These are phyloP conservation scores for Saccharomyces cerevisiae DNA, from an alignment of 805 yeast species.

Conservation along the genomic window DNA sequence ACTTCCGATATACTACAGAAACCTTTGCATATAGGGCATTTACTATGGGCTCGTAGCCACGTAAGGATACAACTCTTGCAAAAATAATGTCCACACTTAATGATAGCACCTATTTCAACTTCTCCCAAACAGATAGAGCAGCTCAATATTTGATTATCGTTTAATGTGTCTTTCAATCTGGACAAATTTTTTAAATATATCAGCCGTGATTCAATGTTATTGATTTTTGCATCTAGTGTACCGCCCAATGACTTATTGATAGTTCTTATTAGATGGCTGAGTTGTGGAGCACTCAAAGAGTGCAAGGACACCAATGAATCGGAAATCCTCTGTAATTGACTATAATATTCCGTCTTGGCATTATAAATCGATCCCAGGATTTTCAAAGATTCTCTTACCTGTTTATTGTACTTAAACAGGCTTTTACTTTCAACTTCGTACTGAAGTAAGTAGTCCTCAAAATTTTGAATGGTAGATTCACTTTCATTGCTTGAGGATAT, in stretches of 20 bases:
- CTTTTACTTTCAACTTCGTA: slow-evolving; percentile 16
- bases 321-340: slow-evolving; percentile 76
- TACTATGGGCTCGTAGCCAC: slow-evolving; percentile 53
- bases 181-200: slow-evolving; percentile 42
- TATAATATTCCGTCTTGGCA: slow-evolving; percentile 71
- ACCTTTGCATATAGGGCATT: slow-evolving; percentile 80
- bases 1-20: slow-evolving; percentile 42
- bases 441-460: slow-evolving; percentile 22
- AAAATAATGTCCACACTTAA: slow-evolving; percentile 88
- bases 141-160: slow-evolving; percentile 29
- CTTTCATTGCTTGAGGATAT: slow-evolving; percentile 4
- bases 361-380: slow-evolving; percentile 62
- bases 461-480: slow-evolving; percentile 6
- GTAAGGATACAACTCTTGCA: slow-evolving; percentile 71
- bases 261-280: slow-evolving; percentile 14
- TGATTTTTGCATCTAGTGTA: slow-evolving; percentile 13
- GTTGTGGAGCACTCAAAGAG: slow-evolving; percentile 15
- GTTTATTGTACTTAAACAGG: slow-evolving; percentile 20
- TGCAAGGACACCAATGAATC: slow-evolving; percentile 61
- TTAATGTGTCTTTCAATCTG: slow-evolving; percentile 20
- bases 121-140: slow-evolving; percentile 75
- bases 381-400: slow-evolving; percentile 37
- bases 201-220: slow-evolving; percentile 34
- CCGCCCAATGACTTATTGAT: slow-evolving; percentile 9
- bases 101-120: slow-evolving; percentile 68